Evolutionary conservation across 2,329 filamentous ascomycete species (phyloP), one percentile per base, ranked within the genome.

Genomic region (Aureobasidium sp.): DNA sequence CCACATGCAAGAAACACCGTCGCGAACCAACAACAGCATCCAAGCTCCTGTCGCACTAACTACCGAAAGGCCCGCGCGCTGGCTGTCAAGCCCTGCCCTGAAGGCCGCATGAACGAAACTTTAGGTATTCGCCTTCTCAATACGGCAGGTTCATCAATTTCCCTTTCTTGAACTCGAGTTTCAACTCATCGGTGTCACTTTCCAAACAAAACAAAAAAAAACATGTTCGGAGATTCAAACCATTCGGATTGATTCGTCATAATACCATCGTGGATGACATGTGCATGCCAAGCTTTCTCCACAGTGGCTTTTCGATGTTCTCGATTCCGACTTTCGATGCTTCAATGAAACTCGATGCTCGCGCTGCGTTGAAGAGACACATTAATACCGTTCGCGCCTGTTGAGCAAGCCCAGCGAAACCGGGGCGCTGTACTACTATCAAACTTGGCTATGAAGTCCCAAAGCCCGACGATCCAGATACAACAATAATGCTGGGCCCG

Each of bases 271-370:
- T 27, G 34, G 27, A 51, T 36, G 49, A 39, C 49, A 39, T 21
- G 49, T 51, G 49, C 49, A 51, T 51, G 49, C 34, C 49, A 51
- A 51, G 49, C 49, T 51, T 37, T 51, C 49, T 25, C 49, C 49
- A 39, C 49, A 51, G 3, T 16, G 11, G 6, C 6, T 11, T 16
- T 39, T 32, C 49, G 49, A 51, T 51, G 49, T 29, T 51, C 30
- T 39, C 34, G 34, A 51, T 39, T 39, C 11, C 13, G 3, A 39
- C 2, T 3, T 29, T 3, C 34, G 34, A 51, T 51, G 49, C 49
- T 39, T 51, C 3, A 3, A 39, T 14, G 14, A 51, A 51, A 10
- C 16, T 36, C 34, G 34, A 51, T 39, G 49, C 21, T 11, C 21
- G 34, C 32, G 30, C 30, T 14, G 6, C 13, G 21, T 27, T 3